Evolutionary conservation across 345 rosid genomes (phyloP).

Genomic region (Microcos paniculata): DNA sequence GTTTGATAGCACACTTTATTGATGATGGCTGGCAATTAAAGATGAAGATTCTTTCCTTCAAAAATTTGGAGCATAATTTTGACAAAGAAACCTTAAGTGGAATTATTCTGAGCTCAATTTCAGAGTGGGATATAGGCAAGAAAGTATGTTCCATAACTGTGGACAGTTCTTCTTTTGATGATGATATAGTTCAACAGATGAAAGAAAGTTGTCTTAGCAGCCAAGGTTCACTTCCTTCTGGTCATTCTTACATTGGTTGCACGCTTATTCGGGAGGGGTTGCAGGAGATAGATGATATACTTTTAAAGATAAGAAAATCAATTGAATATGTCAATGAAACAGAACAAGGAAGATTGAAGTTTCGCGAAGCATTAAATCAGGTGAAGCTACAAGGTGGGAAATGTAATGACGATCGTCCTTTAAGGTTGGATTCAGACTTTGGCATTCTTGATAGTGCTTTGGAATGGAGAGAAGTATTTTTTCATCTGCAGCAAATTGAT

Average conservation of each 20-base stretch:
- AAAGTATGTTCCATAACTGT: background rate
- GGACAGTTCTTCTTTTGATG: background rate
- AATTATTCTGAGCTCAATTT: background rate
- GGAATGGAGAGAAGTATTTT: no score
- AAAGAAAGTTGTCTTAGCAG: background rate
- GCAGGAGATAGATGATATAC: background rate
- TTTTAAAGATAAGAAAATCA: background rate
- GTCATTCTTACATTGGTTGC: background rate
- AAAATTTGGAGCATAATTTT: no score
- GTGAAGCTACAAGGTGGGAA: background rate
- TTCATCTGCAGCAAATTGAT: background rate
- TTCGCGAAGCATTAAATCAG: background rate
- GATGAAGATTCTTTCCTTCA: background rate
- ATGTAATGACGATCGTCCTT: background rate
- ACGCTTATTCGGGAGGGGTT: background rate
- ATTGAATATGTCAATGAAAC: background rate
- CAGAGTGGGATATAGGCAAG: background rate
- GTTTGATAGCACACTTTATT: background rate
- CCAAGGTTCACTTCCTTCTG: background rate
- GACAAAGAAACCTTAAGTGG: no score
- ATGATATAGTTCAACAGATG: background rate
- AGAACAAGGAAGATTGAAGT: background rate
- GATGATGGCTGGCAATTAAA: slow-evolving; percentile 1
- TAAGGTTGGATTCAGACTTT: background rate
- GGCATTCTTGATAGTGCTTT: no score